These are phyloP conservation scores for Moesziomyces antarcticus DNA, from an alignment of 1,284 basidiomycete species.

Conservation along the genomic window DNA sequence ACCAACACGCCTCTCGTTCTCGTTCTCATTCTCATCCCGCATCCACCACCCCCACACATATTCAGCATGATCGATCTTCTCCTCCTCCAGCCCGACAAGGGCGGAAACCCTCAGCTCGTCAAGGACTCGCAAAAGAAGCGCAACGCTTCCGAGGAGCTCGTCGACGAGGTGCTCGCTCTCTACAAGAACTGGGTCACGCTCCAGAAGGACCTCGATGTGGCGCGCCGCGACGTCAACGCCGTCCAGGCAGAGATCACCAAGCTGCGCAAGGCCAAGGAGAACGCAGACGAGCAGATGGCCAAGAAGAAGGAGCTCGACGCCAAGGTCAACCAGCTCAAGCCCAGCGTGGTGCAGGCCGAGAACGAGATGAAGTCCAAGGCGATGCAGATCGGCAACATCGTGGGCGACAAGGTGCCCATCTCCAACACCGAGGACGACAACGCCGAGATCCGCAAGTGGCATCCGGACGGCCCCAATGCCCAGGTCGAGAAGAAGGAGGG, in stretches of 20 bases:
- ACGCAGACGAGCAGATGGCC: conserved; percentile 84
- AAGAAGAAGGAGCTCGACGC: conserved; percentile 82
- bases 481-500: conserved; percentile 72
- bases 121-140: conserved; percentile 92
- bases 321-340: conserved; percentile 79
- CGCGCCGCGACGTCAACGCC: conserved; percentile 85
- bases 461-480: conserved; percentile 81
- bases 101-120: conserved; percentile 92
- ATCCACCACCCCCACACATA: background rate
- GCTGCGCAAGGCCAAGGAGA: conserved; percentile 94
- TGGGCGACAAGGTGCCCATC: conserved; percentile 85
- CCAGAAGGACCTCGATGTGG: conserved; percentile 82
- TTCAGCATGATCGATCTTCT: conserved; percentile 51
- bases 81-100: conserved; percentile 70
- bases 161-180: conserved; percentile 91
- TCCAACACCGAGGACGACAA: conserved; percentile 97
- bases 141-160: conserved; percentile 85
- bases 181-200: conserved; percentile 91
- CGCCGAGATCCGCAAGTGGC: conserved; percentile 81
- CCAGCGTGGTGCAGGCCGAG: conserved; percentile 75
- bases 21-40: background rate
- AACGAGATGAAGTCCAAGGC: conserved; percentile 82
- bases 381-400: conserved; percentile 87
- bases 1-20: conserved; percentile 15
- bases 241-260: conserved; percentile 92